Evolutionary conservation across 495 filamentous ascomycete species (phyloP).

Genomic region (Daldinia childiae): DNA sequence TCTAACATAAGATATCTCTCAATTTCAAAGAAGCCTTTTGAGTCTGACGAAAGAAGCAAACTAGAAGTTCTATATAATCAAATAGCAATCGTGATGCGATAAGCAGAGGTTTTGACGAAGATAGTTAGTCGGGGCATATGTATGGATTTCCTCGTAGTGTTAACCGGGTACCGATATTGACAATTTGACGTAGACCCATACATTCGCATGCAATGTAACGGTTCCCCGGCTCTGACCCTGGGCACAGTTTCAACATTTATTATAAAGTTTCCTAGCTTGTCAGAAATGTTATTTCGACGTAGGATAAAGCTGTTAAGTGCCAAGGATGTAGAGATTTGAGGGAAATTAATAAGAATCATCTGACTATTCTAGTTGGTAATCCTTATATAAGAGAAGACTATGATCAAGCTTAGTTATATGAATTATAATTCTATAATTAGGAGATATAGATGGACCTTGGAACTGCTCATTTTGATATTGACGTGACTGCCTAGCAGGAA

Average conservation of each 20-base stretch:
- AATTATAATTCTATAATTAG: too few relatives aligned
- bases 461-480: too few relatives aligned
- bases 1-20: neutral
- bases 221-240: neutral
- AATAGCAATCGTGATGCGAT: neutral
- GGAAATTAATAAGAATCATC: neutral
- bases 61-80: neutral
- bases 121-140: neutral
- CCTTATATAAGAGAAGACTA: too few relatives aligned
- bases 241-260: slow-evolving; percentile 16
- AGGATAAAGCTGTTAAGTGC: neutral
- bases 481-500: too few relatives aligned
- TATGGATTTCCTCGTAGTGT: neutral
- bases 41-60: neutral
- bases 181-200: slow-evolving; percentile 15
- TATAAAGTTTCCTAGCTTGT: slow-evolving; percentile 4
- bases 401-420: too few relatives aligned
- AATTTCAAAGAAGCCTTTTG: neutral
- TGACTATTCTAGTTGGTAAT: neutral
- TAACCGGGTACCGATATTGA: slow-evolving; percentile 1
- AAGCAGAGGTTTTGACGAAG: too few relatives aligned
- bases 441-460: too few relatives aligned
- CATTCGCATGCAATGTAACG: slow-evolving; percentile 30
- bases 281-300: neutral
- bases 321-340: neutral